A percentile compares a stretch with the other conserved stretches of the same genome.
Conservation (phyloP, 129 eudicot species). For the Escallonia rubra region DNA sequence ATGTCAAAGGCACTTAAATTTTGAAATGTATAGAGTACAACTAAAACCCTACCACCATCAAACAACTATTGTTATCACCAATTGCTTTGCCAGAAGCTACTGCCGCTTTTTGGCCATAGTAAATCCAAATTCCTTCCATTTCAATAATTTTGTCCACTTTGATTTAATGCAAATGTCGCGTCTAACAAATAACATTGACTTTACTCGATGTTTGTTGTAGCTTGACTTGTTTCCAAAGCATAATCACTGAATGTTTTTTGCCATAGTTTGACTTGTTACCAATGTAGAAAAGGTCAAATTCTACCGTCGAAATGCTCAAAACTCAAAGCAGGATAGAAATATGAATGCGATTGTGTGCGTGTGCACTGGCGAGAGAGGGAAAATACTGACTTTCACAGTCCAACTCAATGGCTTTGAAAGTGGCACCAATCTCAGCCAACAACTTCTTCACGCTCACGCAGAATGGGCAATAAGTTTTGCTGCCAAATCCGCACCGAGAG, state of each 20-base stretch:
- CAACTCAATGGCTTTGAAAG: constrained; percentile 72
- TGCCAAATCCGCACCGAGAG: constrained; percentile 25
- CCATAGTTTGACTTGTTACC: neutral
- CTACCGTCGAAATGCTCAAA: neutral
- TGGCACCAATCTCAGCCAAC: constrained; percentile 48
- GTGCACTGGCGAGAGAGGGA: neutral
- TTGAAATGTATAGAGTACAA: no score
- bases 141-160: no score
- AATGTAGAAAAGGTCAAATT: no score
- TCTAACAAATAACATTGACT: neutral
- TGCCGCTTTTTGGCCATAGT: no score
- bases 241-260: neutral
- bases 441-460: constrained; percentile 69
- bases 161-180: no score
- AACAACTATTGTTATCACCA: no score
- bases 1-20: no score
- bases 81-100: no score
- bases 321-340: neutral
- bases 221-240: no score
- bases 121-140: no score
- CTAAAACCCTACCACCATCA: no score
- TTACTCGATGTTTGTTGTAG: neutral
- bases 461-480: constrained; percentile 77
- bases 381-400: constrained; percentile 58
- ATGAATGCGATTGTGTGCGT: no score